Percentiles rank a stretch among this genome's conserved stretches.
Evolutionary conservation across 768 basidiomycete genomes (phyloP).

Genomic region (Auriscalpium orientale): DNA sequence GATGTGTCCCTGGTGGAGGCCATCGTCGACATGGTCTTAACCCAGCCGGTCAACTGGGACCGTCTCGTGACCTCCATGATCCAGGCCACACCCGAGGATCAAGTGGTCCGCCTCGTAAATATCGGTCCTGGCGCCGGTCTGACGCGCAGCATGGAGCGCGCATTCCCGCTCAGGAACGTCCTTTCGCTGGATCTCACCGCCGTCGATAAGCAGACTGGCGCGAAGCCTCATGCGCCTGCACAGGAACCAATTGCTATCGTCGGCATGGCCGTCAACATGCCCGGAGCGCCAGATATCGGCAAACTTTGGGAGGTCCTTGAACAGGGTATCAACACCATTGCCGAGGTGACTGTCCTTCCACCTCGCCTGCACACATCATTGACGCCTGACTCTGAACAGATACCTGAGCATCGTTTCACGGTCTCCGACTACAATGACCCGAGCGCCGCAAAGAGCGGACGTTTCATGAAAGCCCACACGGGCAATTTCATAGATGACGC

Average conservation of each 20-base stretch:
- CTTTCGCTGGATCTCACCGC: conserved; percentile 1
- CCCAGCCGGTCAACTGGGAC: conserved; percentile 36
- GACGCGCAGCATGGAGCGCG: conserved; percentile 31
- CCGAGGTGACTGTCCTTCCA: conserved; percentile 35
- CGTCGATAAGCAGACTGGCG: background rate
- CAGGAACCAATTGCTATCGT: conserved; percentile 59
- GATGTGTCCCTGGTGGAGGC: conserved; percentile 5
- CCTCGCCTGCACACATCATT: background rate
- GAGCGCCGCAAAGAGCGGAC: conserved; percentile 24
- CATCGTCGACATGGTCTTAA: conserved; percentile 13
- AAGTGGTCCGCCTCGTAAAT: conserved; percentile 34
- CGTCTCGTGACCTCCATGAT: conserved; percentile 24
- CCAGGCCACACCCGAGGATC: conserved; percentile 15
- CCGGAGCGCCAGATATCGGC: conserved; percentile 40
- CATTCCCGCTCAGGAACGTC: conserved; percentile 19
- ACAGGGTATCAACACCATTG: conserved; percentile 46
- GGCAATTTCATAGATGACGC: conserved; percentile 59
- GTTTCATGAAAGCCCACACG: conserved; percentile 41
- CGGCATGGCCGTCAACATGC: conserved; percentile 57
- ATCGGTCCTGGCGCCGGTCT: conserved; percentile 41
- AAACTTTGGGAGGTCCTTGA: conserved; percentile 56
- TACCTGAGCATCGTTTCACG: conserved; percentile 53
- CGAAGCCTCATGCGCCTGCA: conserved; percentile 14
- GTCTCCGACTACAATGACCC: conserved; percentile 29
- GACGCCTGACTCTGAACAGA: conserved; percentile 30